Conservation (phyloP, 1,139 yeast genomes). For the Nakaseomyces uthaithaninus region DNA sequence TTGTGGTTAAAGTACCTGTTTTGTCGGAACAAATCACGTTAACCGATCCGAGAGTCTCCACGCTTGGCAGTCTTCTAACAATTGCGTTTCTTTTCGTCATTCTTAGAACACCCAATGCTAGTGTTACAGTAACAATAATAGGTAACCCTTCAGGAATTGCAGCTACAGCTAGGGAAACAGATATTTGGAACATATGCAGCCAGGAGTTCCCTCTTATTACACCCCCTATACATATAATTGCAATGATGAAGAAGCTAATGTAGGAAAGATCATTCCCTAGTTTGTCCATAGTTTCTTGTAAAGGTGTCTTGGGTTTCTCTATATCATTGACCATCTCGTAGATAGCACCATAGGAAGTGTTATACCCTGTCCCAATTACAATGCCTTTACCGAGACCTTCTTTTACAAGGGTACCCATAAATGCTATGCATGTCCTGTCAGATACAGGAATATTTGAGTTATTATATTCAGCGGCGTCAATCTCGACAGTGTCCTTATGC, state of each 20-base stretch:
- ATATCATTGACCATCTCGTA: constrained; percentile 90
- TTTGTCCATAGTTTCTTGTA: constrained; percentile 88
- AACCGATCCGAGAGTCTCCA: constrained; percentile 89
- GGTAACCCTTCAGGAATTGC: constrained; percentile 98
- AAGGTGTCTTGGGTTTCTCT: constrained; percentile 91
- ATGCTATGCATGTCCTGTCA: constrained; percentile 69
- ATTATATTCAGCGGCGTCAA: constrained; percentile 26
- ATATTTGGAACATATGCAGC: constrained; percentile 93
- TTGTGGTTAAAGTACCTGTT: constrained; percentile 89
- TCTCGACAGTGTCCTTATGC: constrained; percentile 42
- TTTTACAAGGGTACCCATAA: constrained; percentile 91
- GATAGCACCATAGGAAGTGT: constrained; percentile 81
- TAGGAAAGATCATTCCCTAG: constrained; percentile 80
- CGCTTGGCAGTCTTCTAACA: constrained; percentile 84
- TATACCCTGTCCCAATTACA: constrained; percentile 77
- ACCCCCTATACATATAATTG: constrained; percentile 77
- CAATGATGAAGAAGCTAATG: constrained; percentile 75
- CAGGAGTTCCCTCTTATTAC: constrained; percentile 81
- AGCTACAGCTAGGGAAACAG: constrained; percentile 93
- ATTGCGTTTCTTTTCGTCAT: constrained; percentile 92
- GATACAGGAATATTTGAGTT: constrained; percentile 42
- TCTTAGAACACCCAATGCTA: constrained; percentile 87
- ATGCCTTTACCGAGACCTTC: constrained; percentile 89
- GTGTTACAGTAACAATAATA: constrained; percentile 87
- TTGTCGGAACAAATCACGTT: constrained; percentile 91